Conservation (phyloP, 441 rosid species). For the Syzygium malaccense region DNA sequence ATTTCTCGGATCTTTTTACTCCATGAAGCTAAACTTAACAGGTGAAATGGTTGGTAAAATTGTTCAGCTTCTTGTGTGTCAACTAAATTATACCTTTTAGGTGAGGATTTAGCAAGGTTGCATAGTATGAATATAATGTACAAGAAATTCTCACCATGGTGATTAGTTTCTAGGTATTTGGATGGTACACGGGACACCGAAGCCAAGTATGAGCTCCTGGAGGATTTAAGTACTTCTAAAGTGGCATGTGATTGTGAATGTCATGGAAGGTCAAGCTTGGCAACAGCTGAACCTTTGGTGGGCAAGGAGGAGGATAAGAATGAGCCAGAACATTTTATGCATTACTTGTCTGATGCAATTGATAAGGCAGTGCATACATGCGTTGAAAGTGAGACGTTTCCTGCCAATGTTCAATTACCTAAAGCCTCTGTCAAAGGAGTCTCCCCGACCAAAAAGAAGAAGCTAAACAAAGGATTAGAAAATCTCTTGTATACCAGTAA, state of each 20-base stretch:
- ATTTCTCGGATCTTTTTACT: background rate
- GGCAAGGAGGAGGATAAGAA: slow-evolving; percentile 22
- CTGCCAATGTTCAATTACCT: slow-evolving; percentile 43
- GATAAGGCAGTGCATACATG: slow-evolving; percentile 36
- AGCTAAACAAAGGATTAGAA: slow-evolving; percentile 59
- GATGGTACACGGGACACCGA: slow-evolving; percentile 50
- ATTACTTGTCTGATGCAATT: slow-evolving; percentile 42
- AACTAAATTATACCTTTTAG: background rate
- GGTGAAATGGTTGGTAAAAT: background rate
- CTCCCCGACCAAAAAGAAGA: slow-evolving; percentile 52
- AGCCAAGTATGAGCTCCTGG: slow-evolving; percentile 18
- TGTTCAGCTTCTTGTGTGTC: background rate
- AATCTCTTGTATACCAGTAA: slow-evolving; percentile 65
- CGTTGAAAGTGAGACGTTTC: slow-evolving; percentile 36
- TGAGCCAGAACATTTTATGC: slow-evolving; percentile 32
- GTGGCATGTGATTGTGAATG: slow-evolving; percentile 16
- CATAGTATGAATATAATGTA: background rate
- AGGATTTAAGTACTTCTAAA: slow-evolving; percentile 19
- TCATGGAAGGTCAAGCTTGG: slow-evolving; percentile 25
- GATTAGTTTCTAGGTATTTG: slow-evolving; percentile 45
- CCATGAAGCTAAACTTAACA: background rate
- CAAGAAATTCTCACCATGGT: slow-evolving; percentile 4
- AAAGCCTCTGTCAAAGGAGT: slow-evolving; percentile 70
- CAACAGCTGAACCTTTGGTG: slow-evolving; percentile 15
- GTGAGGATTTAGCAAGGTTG: background rate